phyloP scores from a whole-genome alignment of 306 rosid species.

The Ormosia emarginata region DNA sequence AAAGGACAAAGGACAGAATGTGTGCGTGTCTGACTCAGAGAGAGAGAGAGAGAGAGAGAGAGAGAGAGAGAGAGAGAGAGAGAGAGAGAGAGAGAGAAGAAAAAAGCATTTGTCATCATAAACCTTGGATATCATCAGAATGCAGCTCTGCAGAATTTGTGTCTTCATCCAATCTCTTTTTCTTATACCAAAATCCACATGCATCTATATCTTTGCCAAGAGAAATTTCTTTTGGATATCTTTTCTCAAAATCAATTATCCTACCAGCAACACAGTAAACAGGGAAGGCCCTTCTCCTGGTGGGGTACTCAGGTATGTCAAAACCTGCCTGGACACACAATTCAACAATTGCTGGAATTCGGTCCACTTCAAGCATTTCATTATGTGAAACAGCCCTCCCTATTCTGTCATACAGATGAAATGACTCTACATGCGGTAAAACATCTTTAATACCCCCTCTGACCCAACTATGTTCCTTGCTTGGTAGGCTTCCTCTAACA shows the following conservation, averaged over 20 bases:
- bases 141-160: slow-evolving; percentile 24
- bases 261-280: slow-evolving; percentile 61
- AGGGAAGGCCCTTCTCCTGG: slow-evolving; percentile 65
- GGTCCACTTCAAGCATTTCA: slow-evolving; percentile 62
- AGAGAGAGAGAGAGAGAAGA: neutral
- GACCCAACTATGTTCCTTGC: slow-evolving; percentile 66
- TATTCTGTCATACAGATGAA: slow-evolving; percentile 63
- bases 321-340: slow-evolving; percentile 71
- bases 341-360: slow-evolving; percentile 68
- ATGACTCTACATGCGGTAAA: slow-evolving; percentile 58
- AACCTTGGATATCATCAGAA: slow-evolving; percentile 52
- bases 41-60: too few relatives aligned
- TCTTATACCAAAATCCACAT: slow-evolving; percentile 49
- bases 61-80: too few relatives aligned
- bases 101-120: neutral
- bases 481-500: slow-evolving; percentile 54
- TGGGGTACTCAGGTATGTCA: slow-evolving; percentile 57
- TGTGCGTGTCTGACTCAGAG: neutral
- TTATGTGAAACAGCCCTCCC: slow-evolving; percentile 73
- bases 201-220: slow-evolving; percentile 44
- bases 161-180: slow-evolving; percentile 16
- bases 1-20: neutral
- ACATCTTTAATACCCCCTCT: slow-evolving; percentile 54
- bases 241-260: slow-evolving; percentile 62
- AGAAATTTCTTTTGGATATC: slow-evolving; percentile 47